phyloP scores from a whole-genome alignment of 306 rosid genomes.

The Malus sieversii region DNA sequence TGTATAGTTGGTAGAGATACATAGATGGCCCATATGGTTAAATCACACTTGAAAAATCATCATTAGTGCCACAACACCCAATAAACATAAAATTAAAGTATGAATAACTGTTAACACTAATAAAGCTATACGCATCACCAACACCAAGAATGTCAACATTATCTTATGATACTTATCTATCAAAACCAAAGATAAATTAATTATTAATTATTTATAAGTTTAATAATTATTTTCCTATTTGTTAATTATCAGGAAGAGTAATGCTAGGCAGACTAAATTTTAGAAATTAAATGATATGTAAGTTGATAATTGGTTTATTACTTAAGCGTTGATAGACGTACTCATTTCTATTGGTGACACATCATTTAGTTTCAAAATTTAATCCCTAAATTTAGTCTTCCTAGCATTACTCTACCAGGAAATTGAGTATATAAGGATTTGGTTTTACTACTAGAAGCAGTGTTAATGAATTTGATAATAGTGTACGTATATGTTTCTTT shows the following conservation, averaged over 20 bases:
- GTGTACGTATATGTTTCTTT: too few relatives aligned
- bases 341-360: too few relatives aligned
- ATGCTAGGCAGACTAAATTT: too few relatives aligned
- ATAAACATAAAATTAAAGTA: background rate
- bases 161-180: background rate
- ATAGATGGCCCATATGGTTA: slow-evolving; percentile 15
- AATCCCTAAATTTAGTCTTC: too few relatives aligned
- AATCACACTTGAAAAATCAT: slow-evolving; percentile 17
- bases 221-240: background rate
- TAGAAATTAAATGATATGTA: too few relatives aligned
- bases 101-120: background rate
- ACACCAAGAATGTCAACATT: background rate
- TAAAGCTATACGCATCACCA: background rate
- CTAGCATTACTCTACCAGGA: background rate
- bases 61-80: slow-evolving; percentile 9
- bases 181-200: background rate
- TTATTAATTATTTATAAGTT: background rate
- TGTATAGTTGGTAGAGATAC: slow-evolving; percentile 11
- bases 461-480: too few relatives aligned
- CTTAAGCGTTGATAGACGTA: too few relatives aligned
- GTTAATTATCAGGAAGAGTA: background rate
- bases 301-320: too few relatives aligned
- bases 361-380: too few relatives aligned
- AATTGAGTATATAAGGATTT: background rate
- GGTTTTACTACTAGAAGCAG: too few relatives aligned